Evolutionary conservation across 768 basidiomycete genomes (phyloP).

Genomic region (Amanita polypyramis): DNA sequence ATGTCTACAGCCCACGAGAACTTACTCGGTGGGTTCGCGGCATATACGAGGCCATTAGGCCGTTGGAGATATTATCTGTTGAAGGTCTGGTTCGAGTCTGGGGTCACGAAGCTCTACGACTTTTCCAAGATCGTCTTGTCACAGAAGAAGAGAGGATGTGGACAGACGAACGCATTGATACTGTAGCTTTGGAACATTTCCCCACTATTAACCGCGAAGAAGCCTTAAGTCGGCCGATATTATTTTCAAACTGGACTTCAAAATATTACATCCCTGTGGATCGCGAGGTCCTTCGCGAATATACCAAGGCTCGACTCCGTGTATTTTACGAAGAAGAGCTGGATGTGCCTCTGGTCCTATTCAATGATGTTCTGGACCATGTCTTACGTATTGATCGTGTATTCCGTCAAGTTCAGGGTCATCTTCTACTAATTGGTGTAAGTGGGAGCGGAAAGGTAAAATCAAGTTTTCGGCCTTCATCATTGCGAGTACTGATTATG

Average conservation of each 20-base stretch:
- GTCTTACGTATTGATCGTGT: slow-evolving; percentile 97
- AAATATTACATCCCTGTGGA: slow-evolving; percentile 95
- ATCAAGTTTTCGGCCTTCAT: not conserved
- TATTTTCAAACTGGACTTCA: slow-evolving; percentile 99
- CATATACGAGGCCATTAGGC: slow-evolving; percentile 93
- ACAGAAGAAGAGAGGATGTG: slow-evolving; percentile 85
- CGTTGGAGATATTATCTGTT: slow-evolving; percentile 84
- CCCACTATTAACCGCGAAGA: slow-evolving; percentile 84
- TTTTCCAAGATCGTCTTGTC: slow-evolving; percentile 97
- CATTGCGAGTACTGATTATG: slow-evolving; percentile 2
- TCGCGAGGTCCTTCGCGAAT: slow-evolving; percentile 86
- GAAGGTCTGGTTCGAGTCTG: slow-evolving; percentile 95
- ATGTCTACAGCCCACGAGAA: slow-evolving; percentile 98
- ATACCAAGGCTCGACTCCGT: slow-evolving; percentile 90
- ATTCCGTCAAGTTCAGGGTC: slow-evolving; percentile 97
- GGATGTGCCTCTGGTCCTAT: slow-evolving; percentile 93
- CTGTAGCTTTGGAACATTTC: slow-evolving; percentile 80
- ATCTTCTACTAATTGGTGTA: slow-evolving; percentile 92
- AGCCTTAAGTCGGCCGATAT: slow-evolving; percentile 78
- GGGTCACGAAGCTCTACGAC: slow-evolving; percentile 94
- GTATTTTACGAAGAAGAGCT: slow-evolving; percentile 99
- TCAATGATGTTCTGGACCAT: slow-evolving; percentile 98
- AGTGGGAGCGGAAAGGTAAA: slow-evolving; percentile 96
- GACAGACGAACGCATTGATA: slow-evolving; percentile 91
- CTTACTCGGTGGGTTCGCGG: slow-evolving; percentile 96